Evolutionary conservation across 345 rosid species (phyloP).

Genomic region (Aquilaria sinensis): DNA sequence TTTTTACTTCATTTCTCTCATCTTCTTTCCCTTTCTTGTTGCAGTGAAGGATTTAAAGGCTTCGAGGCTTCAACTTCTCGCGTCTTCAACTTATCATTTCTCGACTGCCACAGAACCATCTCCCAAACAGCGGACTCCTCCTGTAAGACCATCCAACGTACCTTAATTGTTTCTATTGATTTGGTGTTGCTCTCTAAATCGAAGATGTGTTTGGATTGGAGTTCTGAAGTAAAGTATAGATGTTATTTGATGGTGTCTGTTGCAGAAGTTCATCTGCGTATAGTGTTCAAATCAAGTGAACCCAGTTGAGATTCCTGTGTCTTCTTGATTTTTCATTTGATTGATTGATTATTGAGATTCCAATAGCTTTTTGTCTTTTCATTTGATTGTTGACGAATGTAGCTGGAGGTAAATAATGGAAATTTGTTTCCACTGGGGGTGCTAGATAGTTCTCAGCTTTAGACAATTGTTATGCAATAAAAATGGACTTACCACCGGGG

Average conservation of each 20-base stretch:
- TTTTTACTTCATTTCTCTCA: background rate
- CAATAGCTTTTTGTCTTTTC: background rate
- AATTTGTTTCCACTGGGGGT: no score
- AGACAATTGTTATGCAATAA: background rate
- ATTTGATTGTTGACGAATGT: no score
- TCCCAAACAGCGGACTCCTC: conserved; percentile 31
- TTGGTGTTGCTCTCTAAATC: background rate
- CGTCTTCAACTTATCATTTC: conserved; percentile 24
- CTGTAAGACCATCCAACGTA: conserved; percentile 28
- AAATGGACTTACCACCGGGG: no score
- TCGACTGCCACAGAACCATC: conserved; percentile 58
- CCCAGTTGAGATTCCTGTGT: no score
- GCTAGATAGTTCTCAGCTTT: no score
- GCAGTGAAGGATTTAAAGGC: conserved; percentile 16
- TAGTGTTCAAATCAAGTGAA: background rate
- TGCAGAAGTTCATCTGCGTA: background rate
- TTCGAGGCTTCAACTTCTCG: conserved; percentile 43
- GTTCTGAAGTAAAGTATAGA: no score
- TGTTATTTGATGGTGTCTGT: no score
- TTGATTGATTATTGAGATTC: no score
- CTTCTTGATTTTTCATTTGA: no score
- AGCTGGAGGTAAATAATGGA: no score
- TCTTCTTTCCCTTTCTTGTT: background rate
- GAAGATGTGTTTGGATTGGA: background rate
- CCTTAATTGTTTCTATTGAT: background rate